Conservation (phyloP, 176 grass and related monocot genomes). For the Rhynchospora breviuscula region DNA sequence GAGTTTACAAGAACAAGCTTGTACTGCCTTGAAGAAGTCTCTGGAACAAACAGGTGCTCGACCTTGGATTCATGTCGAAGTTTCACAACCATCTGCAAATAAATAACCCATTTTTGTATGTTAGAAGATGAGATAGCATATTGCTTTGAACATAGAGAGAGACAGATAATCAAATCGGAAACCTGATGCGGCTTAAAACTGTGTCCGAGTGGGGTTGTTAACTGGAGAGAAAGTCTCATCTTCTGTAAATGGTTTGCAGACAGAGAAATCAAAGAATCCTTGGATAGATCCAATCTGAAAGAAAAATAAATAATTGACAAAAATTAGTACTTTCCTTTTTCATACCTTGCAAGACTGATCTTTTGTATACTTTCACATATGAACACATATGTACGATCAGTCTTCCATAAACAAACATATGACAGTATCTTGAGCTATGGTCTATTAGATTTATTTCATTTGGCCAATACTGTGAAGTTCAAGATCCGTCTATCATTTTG, state of each 20-base stretch:
- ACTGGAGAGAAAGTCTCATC: conserved; percentile 64
- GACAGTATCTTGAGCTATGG: not conserved
- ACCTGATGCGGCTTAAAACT: conserved; percentile 97
- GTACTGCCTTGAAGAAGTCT: conserved; percentile 62
- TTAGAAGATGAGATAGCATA: conserved; percentile 6
- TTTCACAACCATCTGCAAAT: conserved; percentile 71
- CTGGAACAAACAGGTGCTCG: conserved; percentile 84
- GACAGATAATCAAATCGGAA: conserved; percentile 1
- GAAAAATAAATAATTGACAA: conserved; percentile 19
- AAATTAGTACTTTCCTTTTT: not conserved
- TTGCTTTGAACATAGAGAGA: conserved; percentile 13
- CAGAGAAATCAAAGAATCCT: conserved; percentile 48
- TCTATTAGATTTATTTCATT: not conserved
- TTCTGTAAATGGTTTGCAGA: conserved; percentile 91
- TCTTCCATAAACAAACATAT: not conserved
- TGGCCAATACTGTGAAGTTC: not conserved
- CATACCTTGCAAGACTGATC: not conserved
- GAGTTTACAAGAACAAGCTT: conserved; percentile 78
- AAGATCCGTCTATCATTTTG: not conserved
- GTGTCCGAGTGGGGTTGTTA: conserved; percentile 62
- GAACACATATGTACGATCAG: too few species aligned
- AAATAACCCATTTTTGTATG: conserved; percentile 29
- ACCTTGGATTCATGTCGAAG: conserved; percentile 87
- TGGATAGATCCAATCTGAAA: conserved; percentile 82
- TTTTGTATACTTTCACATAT: not conserved